Base-by-base conservation (phyloP, 2,329 filamentous ascomycete species). In the Claviceps pazoutovae region DNA sequence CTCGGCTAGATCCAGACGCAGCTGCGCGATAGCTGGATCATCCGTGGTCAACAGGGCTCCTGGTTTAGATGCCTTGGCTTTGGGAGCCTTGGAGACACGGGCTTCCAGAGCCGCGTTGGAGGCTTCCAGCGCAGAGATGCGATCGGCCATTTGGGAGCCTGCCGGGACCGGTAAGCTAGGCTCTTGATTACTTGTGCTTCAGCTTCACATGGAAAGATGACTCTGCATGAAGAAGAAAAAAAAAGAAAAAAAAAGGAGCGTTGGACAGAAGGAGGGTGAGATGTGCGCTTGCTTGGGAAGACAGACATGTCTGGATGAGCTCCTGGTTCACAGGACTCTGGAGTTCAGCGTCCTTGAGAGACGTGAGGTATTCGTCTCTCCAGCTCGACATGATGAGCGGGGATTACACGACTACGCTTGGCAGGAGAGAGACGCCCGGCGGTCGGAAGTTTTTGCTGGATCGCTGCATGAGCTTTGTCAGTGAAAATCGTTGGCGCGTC, bases 361-460 rank as follows among this genome's bases (percentile, higher is more conserved):
- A 84, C 55, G 79, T 74, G 56, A 87, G 74, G 66, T 95, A 96
- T 61, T 94, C 86, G 58, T 86, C 82, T 62, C 83, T 79, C 86
- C 90, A 94, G 71, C 78, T 79, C 56, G 80, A 75, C 75, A 78
- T 78, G 53, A 36, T 63, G 58, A 23, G 36, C 42, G 45, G 42
- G 43, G 19, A 26, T 37, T n/a, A 26, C n/a, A 21, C 23, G 36
- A 42, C 45, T 23, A 39, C 21, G 26, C 6, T 34, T 34, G 44
- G 4, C 19, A 43, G 19, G 13, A 14, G 14, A 43, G 1, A 19
- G 19, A 42, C 17, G 5, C 8, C 38, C 38, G 8, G 30, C 9
- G 30, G 9, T 34, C 30, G 6, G 16, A n/a, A 26, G 9, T 46
- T 46, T 46, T 30, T 4, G 30, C 30, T 34, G 30, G 23, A 46